Evolutionary conservation across 805 yeast species (phyloP).

Genomic region (Candida takata): DNA sequence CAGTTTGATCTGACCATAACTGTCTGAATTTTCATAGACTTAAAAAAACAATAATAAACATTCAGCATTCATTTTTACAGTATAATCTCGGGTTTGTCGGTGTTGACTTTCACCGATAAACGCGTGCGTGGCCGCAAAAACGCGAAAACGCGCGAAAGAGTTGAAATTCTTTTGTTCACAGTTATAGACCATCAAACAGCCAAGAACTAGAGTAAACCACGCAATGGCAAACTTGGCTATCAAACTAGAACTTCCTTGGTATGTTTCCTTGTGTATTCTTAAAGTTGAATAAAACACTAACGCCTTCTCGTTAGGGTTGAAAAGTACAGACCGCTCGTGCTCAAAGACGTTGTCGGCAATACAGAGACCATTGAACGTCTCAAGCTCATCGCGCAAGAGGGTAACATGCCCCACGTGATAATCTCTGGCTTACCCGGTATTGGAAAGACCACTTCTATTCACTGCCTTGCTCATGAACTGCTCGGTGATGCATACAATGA

Average conservation of each 20-base stretch:
- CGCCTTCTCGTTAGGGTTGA: slow-evolving; percentile 68
- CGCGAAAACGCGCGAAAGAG: too few relatives aligned
- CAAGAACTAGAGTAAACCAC: neutral
- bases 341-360: slow-evolving; percentile 89
- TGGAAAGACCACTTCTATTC: slow-evolving; percentile 92
- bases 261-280: neutral
- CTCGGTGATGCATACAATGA: slow-evolving; percentile 66
- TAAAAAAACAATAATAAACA: too few relatives aligned
- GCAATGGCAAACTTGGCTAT: slow-evolving; percentile 14
- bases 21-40: too few relatives aligned
- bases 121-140: too few relatives aligned
- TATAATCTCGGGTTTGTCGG: too few relatives aligned
- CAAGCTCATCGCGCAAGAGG: slow-evolving; percentile 79
- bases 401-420: slow-evolving; percentile 95
- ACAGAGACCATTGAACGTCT: slow-evolving; percentile 82
- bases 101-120: too few relatives aligned
- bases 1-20: too few relatives aligned
- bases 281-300: neutral
- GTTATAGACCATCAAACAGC: too few relatives aligned
- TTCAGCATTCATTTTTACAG: too few relatives aligned
- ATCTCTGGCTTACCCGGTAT: slow-evolving; percentile 96
- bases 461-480: slow-evolving; percentile 80
- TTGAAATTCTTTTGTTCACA: too few relatives aligned
- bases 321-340: slow-evolving; percentile 76
- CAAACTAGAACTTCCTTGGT: slow-evolving; percentile 24